Base-by-base conservation (phyloP, 352 stramenopile species). In the Globisporangium abappressorium region DNA sequence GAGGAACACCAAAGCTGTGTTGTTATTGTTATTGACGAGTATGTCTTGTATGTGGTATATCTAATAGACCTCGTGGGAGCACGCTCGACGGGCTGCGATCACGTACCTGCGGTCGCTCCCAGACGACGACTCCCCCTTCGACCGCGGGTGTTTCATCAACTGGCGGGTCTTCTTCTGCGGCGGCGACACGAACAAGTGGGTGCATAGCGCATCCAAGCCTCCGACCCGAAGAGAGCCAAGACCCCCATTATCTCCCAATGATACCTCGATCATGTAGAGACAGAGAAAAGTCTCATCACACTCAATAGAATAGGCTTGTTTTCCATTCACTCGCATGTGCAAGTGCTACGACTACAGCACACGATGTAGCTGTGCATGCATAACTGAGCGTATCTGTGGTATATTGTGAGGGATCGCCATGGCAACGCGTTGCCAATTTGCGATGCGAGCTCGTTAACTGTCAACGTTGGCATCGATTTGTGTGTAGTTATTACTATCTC, bases 91-190 rank as follows among this genome's bases (percentile, higher is more conserved):
- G n/a, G 71, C 65, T 5, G 76, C 78, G 30, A 94, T 94, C 78
- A 92, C 86, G 41, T 94, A 94, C 60, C 70, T 94, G 20, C 76
- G 84, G 20, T 72, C 83, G 30, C 68, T 92, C 2, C 82, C 78
- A 8, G 75, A 81, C 54, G 85, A 80, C 47, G 82, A 84, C 1
- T 92, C 83, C 15, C 86, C 86, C 20, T 94, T 94, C 61, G 75
- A 89, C 64, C 79, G 74, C 18, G 86, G 86, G 2, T 62, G 76
- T 1, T 22, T 90, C 5, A 69, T 59, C n/a, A 94, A 94, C 62
- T 92, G 80, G 76, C 80, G 76, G 70, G 47, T 81, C 7, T 92
- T 94, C 47, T 7, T 91, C 22, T 65, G 33, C 1, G 71, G 75
- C 22, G 70, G 78, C 0, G 78, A 91, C 61, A 38, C 71, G 62